Evolutionary conservation across 371 early-diverging fungal species (phyloP).

Genomic region (Rozella allomycis): DNA sequence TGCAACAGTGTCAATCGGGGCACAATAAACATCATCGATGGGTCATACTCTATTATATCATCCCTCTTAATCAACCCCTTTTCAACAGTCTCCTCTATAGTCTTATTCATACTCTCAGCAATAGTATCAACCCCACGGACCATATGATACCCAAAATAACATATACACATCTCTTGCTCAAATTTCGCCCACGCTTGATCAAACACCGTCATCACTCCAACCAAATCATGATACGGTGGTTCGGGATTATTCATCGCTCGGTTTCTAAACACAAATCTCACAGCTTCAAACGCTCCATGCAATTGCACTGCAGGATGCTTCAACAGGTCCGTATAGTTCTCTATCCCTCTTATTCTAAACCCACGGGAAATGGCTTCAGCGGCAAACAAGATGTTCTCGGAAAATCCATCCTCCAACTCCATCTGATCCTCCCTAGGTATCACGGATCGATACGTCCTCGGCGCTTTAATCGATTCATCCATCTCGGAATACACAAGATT

Average conservation of each 20-base stretch:
- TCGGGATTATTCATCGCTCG: constrained; percentile 4
- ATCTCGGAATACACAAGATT: constrained; percentile 10
- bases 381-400: constrained; percentile 36
- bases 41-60: constrained; percentile 24
- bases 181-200: constrained; percentile 35
- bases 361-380: constrained; percentile 31
- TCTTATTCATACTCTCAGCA: constrained; percentile 32
- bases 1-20: constrained; percentile 30
- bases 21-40: constrained; percentile 20
- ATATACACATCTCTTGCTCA: constrained; percentile 32
- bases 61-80: constrained; percentile 8
- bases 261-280: constrained; percentile 17
- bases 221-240: constrained; percentile 1
- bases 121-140: constrained; percentile 7
- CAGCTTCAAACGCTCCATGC: constrained; percentile 22
- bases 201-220: constrained; percentile 22
- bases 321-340: constrained; percentile 11
- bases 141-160: constrained; percentile 16
- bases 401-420: constrained; percentile 30
- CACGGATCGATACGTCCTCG: constrained; percentile 19
- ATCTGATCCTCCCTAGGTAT: constrained; percentile 33
- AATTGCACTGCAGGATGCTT: constrained; percentile 12
- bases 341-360: constrained; percentile 37
- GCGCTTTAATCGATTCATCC: constrained; percentile 7
- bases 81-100: constrained; percentile 14